Evolutionary conservation across 805 yeast species (phyloP), one percentile per base, ranked within the genome.

Genomic region (Candida sphagnicola): DNA sequence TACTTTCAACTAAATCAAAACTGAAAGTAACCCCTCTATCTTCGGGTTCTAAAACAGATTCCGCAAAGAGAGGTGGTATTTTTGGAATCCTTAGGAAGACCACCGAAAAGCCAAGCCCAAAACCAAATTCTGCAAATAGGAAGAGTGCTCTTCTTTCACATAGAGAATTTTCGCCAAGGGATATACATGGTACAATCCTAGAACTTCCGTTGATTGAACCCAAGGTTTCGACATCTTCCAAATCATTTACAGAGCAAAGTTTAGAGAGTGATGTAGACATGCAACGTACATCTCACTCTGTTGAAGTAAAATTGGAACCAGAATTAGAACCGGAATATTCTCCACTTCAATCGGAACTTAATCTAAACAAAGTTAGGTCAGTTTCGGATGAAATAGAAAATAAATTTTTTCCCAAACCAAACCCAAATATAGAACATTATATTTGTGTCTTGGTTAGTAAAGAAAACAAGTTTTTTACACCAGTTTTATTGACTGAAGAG

Each of bases 391-490:
- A 53, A 51, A 37, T 63, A 59, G 37, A 56, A 47, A 39, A 53
- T 41, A 16, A 47, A 46, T 37, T 59, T 51, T 36, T 58, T 57
- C 66, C 63, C 2, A 44, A 44, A 21, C 47, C 39, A 24, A 18
- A 31, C 29, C 23, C 40, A 3, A 29, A n/a, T 5, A 4, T 4
- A 12, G 26, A 13, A 16, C 6, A 5, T n/a, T 28, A 24, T 5
- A 17, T 17, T 1, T 15, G n/a, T 2, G 21, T 45, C 1, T 59
- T 89, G 35, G 75, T 77, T 0, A 82, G 95, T 0, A 58, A 61
- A n/a, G 90, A 90, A 54, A 81, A 82, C 47, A 49, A 48, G 12
- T 61, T 57, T 11, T 90, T 77, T 53, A 59, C 61, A 8, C 74
- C 85, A 0, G 56, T 85, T 2, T 63, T 18, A 29, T 28, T 60